phyloP scores from a whole-genome alignment of 148 eudicot species.

The Limonium bicolor region DNA sequence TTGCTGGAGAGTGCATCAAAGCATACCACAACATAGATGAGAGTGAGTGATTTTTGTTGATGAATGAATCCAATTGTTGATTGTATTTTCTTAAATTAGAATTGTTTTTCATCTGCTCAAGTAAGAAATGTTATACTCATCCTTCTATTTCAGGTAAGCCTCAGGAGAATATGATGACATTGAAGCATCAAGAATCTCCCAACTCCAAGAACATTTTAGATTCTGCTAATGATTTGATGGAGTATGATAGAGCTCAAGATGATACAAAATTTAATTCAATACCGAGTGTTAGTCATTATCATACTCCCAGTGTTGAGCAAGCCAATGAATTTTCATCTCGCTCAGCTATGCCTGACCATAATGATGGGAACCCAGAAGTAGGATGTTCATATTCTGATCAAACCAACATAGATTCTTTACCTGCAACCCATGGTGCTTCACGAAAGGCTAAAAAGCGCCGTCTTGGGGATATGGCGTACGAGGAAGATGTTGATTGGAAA shows the following conservation, averaged over 20 bases:
- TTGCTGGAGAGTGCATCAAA: slow-evolving; percentile 6
- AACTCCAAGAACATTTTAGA: slow-evolving; percentile 1
- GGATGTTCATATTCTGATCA: slow-evolving; percentile 11
- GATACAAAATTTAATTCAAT: slow-evolving; percentile 6
- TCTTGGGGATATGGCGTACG: slow-evolving; percentile 94
- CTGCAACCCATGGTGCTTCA: slow-evolving; percentile 32
- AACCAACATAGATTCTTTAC: slow-evolving; percentile 19
- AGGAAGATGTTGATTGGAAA: slow-evolving; percentile 89
- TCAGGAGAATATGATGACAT: not conserved
- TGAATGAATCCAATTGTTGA: too few relatives aligned
- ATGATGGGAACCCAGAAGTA: slow-evolving; percentile 25
- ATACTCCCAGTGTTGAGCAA: slow-evolving; percentile 20
- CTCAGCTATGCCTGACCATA: slow-evolving; percentile 18
- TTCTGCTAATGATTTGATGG: slow-evolving; percentile 5
- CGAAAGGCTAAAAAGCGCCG: slow-evolving; percentile 65
- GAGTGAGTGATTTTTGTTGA: too few relatives aligned
- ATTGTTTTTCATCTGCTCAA: too few relatives aligned
- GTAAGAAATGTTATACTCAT: too few relatives aligned
- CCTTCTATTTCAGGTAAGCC: not conserved
- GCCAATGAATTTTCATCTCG: slow-evolving; percentile 27
- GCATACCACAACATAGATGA: slow-evolving; percentile 6
- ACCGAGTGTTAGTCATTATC: slow-evolving; percentile 9
- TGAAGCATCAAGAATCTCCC: not conserved
- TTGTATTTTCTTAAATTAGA: too few relatives aligned
- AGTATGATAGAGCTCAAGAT: slow-evolving; percentile 12